Evolutionary conservation across 2,329 filamentous ascomycete genomes (phyloP).

Genomic region (Beauveria bassiana): DNA sequence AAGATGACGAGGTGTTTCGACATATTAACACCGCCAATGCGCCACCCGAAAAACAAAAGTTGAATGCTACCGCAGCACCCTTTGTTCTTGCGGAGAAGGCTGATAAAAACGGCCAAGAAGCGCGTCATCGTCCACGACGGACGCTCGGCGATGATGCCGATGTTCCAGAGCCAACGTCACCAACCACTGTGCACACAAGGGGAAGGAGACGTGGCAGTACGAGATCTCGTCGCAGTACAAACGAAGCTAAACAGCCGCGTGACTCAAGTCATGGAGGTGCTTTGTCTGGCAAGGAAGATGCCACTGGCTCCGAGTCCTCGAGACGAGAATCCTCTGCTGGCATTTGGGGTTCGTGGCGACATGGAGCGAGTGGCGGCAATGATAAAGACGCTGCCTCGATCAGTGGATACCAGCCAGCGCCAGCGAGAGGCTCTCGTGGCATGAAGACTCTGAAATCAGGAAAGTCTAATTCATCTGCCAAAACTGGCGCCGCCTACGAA

Average conservation of each 20-base stretch:
- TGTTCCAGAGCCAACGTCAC: slow-evolving; percentile 25
- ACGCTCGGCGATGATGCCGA: slow-evolving; percentile 20
- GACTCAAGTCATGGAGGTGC: slow-evolving; percentile 16
- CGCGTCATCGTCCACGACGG: slow-evolving; percentile 12
- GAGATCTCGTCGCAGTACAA: slow-evolving; percentile 1
- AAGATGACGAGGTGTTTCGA: slow-evolving; percentile 76
- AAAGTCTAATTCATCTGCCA: slow-evolving; percentile 52
- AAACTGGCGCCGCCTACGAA: slow-evolving; percentile 46
- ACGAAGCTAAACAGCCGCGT: slow-evolving; percentile 7
- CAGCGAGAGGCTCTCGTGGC: slow-evolving; percentile 51
- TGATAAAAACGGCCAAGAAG: slow-evolving; percentile 16
- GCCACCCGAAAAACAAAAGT: slow-evolving; percentile 46
- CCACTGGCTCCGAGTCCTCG: slow-evolving; percentile 21
- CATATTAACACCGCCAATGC: slow-evolving; percentile 58
- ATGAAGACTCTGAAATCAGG: slow-evolving; percentile 88
- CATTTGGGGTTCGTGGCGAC: slow-evolving; percentile 67
- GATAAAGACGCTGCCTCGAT: slow-evolving; percentile 50
- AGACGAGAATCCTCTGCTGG: slow-evolving; percentile 44
- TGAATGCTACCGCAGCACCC: slow-evolving; percentile 45
- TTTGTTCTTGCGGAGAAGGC: slow-evolving; percentile 31
- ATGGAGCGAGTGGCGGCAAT: slow-evolving; percentile 39
- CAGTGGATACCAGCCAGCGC: slow-evolving; percentile 63
- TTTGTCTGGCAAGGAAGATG: slow-evolving; percentile 20
- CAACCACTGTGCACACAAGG: slow-evolving; percentile 34
- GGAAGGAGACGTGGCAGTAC: slow-evolving; percentile 37